A percentile compares a stretch with the other conserved stretches of the same genome.
phyloP scores from a whole-genome alignment of 768 basidiomycete genomes.

The Lentinus brumalis region DNA sequence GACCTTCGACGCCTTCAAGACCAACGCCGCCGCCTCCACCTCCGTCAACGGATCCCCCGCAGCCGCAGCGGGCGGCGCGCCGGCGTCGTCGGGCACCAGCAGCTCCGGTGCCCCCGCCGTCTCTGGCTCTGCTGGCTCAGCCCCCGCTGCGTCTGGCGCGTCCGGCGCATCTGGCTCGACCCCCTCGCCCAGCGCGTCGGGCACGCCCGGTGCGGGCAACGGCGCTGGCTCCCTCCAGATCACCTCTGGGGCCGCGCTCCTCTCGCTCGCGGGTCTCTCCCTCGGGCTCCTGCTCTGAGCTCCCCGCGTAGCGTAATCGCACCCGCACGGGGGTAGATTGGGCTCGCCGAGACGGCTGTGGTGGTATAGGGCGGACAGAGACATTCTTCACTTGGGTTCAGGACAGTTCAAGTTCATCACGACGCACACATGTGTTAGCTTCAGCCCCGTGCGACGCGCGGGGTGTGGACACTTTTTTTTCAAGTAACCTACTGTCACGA shows the following conservation, averaged over 20 bases:
- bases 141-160: constrained; percentile 19
- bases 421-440: not conserved
- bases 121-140: constrained; percentile 27
- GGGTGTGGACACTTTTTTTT: not conserved
- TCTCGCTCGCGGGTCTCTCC: constrained; percentile 16
- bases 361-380: not conserved
- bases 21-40: constrained; percentile 3
- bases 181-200: constrained; percentile 13
- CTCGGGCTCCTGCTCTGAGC: constrained; percentile 19
- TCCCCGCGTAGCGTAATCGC: not conserved
- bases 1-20: constrained; percentile 49
- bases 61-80: constrained; percentile 7
- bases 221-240: constrained; percentile 24
- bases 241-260: constrained; percentile 35
- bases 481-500: constrained; percentile 4
- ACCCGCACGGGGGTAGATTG: constrained; percentile 16
- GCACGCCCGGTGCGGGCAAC: not conserved
- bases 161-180: constrained; percentile 2
- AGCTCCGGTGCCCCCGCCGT: constrained; percentile 19
- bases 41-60: constrained; percentile 17
- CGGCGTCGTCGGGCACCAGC: constrained; percentile 16
- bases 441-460: constrained; percentile 5
- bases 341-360: constrained; percentile 7
- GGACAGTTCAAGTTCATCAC: not conserved
- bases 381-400: not conserved